These are phyloP conservation scores for Kandelia obovata DNA, from an alignment of 345 rosid genomes.

Conservation along the genomic window DNA sequence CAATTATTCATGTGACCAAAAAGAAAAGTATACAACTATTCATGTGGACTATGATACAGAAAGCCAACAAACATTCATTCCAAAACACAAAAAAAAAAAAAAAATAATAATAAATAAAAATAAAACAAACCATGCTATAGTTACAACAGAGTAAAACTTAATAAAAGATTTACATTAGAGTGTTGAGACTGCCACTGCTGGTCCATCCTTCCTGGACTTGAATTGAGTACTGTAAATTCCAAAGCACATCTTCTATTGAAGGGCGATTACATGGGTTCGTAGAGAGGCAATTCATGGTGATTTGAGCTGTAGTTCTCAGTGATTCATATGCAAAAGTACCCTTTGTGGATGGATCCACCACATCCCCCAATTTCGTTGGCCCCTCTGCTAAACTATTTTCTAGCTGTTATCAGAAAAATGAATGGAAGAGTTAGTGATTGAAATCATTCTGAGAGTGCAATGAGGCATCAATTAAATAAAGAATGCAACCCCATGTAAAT, in stretches of 20 bases:
- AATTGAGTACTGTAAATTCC: conserved; percentile 87
- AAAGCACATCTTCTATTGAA: conserved; percentile 82
- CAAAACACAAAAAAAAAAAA: too few relatives aligned
- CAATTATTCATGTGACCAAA: too few relatives aligned
- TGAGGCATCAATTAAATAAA: too few relatives aligned
- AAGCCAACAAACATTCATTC: too few relatives aligned
- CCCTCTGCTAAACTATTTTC: conserved; percentile 57
- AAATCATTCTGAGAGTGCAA: background rate
- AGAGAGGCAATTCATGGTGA: conserved; percentile 67
- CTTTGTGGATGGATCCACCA: conserved; percentile 53
- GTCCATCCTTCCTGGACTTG: conserved; percentile 94
- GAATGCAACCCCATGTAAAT: too few relatives aligned
- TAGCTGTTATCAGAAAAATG: conserved; percentile 35
- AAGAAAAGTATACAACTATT: too few relatives aligned
- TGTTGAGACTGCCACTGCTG: conserved; percentile 68
- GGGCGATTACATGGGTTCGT: conserved; percentile 60
- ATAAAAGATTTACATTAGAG: conserved; percentile 22
- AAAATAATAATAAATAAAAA: too few relatives aligned
- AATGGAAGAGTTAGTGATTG: background rate
- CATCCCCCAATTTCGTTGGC: conserved; percentile 41
- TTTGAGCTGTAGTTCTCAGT: conserved; percentile 61
- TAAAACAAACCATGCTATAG: too few relatives aligned
- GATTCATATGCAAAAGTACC: conserved; percentile 82
- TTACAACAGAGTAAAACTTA: background rate
- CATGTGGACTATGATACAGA: too few relatives aligned